phyloP scores from a whole-genome alignment of 805 yeast species.

The Kuraishia cidri region DNA sequence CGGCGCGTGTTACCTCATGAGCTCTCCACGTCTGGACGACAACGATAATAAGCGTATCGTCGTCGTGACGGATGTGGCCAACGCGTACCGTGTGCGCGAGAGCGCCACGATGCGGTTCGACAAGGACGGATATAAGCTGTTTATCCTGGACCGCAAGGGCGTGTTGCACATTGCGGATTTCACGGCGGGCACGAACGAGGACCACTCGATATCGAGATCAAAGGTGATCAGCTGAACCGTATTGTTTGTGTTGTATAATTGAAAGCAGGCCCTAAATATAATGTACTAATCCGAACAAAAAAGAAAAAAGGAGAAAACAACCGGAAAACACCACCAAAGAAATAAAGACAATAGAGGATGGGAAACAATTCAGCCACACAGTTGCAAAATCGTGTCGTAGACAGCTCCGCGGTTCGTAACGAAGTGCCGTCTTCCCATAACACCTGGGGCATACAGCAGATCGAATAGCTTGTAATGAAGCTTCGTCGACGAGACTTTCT shows the following conservation, averaged over 20 bases:
- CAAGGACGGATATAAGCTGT: constrained; percentile 72
- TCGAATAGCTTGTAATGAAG: constrained; percentile 22
- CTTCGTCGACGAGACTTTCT: constrained; percentile 10
- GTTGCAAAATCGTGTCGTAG: no score
- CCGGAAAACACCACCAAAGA: no score
- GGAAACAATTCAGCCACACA: no score
- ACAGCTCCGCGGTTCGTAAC: background rate
- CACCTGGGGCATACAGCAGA: constrained; percentile 11
- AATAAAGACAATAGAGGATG: no score
- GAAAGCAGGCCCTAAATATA: no score
- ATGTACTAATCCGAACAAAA: no score
- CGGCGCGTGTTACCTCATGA: constrained; percentile 66
- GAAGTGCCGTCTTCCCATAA: constrained; percentile 2
- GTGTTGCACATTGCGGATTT: constrained; percentile 73
- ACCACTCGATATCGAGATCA: constrained; percentile 57
- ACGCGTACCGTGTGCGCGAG: constrained; percentile 62
- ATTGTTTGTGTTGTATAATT: background rate
- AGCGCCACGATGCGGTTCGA: constrained; percentile 77
- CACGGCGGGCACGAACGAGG: constrained; percentile 76
- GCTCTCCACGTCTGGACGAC: constrained; percentile 48
- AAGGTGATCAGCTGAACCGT: constrained; percentile 34
- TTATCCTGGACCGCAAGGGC: constrained; percentile 77
- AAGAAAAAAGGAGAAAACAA: no score
- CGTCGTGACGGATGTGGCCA: constrained; percentile 68
- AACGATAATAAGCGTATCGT: constrained; percentile 51